Evolutionary conservation across 495 filamentous ascomycete species (phyloP).

Genomic region (Hypomontagnella monticulosa): DNA sequence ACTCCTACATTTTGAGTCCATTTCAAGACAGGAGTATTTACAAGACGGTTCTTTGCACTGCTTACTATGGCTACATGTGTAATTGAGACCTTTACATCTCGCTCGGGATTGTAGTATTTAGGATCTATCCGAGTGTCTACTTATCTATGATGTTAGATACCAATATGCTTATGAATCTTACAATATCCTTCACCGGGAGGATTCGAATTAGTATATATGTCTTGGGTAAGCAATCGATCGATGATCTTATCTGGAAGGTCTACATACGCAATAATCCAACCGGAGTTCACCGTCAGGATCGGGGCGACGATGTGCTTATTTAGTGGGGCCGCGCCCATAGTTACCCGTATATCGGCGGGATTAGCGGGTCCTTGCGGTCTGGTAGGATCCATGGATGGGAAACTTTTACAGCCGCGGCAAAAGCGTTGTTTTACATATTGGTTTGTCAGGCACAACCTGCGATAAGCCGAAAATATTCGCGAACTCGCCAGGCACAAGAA

Average conservation of each 20-base stretch:
- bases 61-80: slow-evolving; percentile 2
- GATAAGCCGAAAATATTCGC: not conserved
- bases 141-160: no score
- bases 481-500: not conserved
- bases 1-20: no score
- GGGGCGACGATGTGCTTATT: slow-evolving; percentile 22
- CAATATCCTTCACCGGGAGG: not conserved
- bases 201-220: no score
- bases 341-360: slow-evolving; percentile 29
- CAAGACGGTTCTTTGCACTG: not conserved
- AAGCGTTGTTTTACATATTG: not conserved
- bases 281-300: slow-evolving; percentile 18
- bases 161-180: not conserved
- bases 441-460: not conserved
- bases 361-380: slow-evolving; percentile 19
- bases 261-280: not conserved
- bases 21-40: no score
- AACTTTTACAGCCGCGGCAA: not conserved
- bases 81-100: not conserved
- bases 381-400: no score
- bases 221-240: not conserved
- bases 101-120: not conserved
- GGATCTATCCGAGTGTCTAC: not conserved
- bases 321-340: slow-evolving; percentile 14
- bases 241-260: no score